A percentile compares a stretch with the other conserved stretches of the same genome.
phyloP scores from a whole-genome alignment of 129 eudicot genomes.

The Flaveria bidentis region DNA sequence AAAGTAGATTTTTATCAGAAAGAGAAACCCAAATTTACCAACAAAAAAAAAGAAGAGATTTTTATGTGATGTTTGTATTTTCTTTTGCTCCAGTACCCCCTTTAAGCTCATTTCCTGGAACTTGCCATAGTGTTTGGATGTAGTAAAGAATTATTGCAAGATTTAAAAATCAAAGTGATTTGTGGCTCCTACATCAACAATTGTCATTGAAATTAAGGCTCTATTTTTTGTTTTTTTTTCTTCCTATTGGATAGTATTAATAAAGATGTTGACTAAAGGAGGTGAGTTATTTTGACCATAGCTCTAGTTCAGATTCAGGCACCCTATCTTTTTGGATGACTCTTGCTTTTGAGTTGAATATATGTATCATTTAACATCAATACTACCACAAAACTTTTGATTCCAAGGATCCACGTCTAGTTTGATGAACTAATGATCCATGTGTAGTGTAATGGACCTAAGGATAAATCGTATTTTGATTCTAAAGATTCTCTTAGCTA shows the following conservation, averaged over 20 bases:
- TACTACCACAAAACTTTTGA: constrained; percentile 5
- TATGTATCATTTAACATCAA: constrained; percentile 14
- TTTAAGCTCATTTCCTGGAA: constrained; percentile 28
- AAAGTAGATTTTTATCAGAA: constrained; percentile 28
- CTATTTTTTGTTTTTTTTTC: not conserved
- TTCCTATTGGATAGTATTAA: not conserved
- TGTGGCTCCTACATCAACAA: constrained; percentile 34
- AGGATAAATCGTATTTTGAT: too few species aligned
- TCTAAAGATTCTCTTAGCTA: not conserved
- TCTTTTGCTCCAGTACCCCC: constrained; percentile 3
- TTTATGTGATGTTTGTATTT: constrained; percentile 17
- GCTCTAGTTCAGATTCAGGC: constrained; percentile 23
- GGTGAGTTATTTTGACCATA: constrained; percentile 27
- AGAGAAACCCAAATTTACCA: constrained; percentile 16
- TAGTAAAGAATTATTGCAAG: not conserved
- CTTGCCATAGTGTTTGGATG: constrained; percentile 7
- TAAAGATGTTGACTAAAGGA: constrained; percentile 25
- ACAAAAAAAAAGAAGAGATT: not conserved
- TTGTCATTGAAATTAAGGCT: constrained; percentile 11
- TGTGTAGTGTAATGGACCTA: too few species aligned
- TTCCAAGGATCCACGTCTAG: not conserved
- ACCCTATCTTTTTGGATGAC: constrained; percentile 24
- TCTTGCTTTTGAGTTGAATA: constrained; percentile 15
- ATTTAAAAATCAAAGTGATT: constrained; percentile 15
- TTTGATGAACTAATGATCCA: not conserved